phyloP scores from a whole-genome alignment of 2,329 filamentous ascomycete genomes.

The Epichloe gansuensis region DNA sequence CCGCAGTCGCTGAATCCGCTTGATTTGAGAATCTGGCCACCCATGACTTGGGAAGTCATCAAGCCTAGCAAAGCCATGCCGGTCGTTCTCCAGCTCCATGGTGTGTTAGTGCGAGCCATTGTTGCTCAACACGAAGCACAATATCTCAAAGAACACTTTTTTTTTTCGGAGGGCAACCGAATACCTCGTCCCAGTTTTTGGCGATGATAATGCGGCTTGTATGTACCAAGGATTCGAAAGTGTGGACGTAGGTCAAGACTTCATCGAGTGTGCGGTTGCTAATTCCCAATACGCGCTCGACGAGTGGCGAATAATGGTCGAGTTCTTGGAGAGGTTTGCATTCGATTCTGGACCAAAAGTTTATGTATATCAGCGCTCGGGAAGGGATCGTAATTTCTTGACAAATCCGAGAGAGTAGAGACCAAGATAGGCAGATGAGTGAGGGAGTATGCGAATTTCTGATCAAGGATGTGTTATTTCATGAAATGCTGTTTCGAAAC shows the following conservation, averaged over 20 bases:
- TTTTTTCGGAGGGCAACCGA: too few relatives aligned
- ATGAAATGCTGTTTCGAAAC: neutral
- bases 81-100: conserved; percentile 15
- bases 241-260: too few relatives aligned
- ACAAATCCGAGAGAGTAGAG: neutral
- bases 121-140: conserved; percentile 8
- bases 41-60: conserved; percentile 39
- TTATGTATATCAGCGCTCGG: neutral
- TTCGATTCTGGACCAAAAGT: too few relatives aligned
- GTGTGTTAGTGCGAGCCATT: conserved; percentile 21
- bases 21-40: conserved; percentile 63
- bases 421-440: neutral
- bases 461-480: neutral
- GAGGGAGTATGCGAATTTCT: neutral
- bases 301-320: too few relatives aligned
- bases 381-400: neutral
- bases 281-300: too few relatives aligned
- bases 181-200: too few relatives aligned
- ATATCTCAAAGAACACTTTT: neutral
- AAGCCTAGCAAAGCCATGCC: conserved; percentile 22
- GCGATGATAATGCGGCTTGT: too few relatives aligned
- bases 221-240: too few relatives aligned
- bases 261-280: too few relatives aligned
- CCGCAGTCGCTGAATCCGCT: conserved; percentile 65
- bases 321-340: too few relatives aligned